These are phyloP conservation scores for Phaeoacremonium minimum DNA, from an alignment of 2,329 filamentous ascomycete species.

Conservation along the genomic window DNA sequence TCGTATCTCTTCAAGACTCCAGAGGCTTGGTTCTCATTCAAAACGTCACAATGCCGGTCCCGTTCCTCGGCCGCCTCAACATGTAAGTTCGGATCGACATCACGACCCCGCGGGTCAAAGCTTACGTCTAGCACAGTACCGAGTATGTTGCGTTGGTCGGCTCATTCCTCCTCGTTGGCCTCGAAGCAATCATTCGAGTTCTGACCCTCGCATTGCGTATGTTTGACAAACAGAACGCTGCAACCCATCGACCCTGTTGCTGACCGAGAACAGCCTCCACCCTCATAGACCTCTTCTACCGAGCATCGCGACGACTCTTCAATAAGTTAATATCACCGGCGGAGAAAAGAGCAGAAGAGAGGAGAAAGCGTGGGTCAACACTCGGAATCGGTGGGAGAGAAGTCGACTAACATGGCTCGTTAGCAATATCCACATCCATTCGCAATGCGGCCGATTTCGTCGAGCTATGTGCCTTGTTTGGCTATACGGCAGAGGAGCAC, in stretches of 20 bases:
- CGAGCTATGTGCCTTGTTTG: conserved; percentile 86
- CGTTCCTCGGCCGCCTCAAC: conserved; percentile 48
- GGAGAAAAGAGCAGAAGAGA: conserved; percentile 62
- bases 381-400: too few species aligned
- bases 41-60: conserved; percentile 40
- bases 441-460: conserved; percentile 87
- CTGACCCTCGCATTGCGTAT: conserved; percentile 83
- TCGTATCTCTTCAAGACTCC: neutral
- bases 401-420: conserved; percentile 39
- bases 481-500: conserved; percentile 93
- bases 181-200: conserved; percentile 79
- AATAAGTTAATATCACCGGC: conserved; percentile 71
- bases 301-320: conserved; percentile 76
- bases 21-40: neutral
- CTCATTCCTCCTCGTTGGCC: conserved; percentile 76
- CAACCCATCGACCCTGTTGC: conserved; percentile 7
- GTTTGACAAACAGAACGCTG: conserved; percentile 23
- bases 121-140: too few species aligned
- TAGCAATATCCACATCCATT: conserved; percentile 69
- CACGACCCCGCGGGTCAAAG: too few species aligned
- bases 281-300: conserved; percentile 78
- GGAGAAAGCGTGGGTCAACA: conserved; percentile 53
- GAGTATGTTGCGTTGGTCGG: conserved; percentile 86
- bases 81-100: conserved; percentile 39
- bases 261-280: conserved; percentile 56